Conservation (phyloP, 2,329 filamentous ascomycete species). For the Fusarium secorum region DNA sequence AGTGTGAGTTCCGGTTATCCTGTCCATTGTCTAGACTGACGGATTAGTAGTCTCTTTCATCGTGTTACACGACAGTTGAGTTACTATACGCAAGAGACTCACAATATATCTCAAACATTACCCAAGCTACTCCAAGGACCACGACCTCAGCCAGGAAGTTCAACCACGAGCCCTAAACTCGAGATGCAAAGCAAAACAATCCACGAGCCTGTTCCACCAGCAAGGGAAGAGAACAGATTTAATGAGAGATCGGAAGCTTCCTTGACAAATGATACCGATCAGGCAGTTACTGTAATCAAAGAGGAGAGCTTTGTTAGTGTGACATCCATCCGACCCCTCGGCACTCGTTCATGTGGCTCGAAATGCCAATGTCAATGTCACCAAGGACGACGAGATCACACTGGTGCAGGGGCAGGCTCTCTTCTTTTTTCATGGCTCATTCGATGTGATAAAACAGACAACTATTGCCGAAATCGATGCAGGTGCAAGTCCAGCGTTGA, state of each 20-base stretch:
- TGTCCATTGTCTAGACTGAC: neutral
- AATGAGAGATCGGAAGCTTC: fast-evolving
- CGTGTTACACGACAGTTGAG: neutral
- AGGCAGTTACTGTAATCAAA: fast-evolving
- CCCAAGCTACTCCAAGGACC: fast-evolving
- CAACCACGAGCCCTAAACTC: fast-evolving
- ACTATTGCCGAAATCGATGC: fast-evolving
- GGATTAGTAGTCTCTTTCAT: neutral
- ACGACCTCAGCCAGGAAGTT: fast-evolving
- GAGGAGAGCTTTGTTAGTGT: neutral
- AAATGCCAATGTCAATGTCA: slow-evolving; percentile 23
- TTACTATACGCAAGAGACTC: neutral
- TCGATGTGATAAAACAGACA: neutral
- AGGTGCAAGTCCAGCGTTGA: fast-evolving
- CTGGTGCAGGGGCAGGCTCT: neutral
- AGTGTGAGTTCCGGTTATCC: neutral
- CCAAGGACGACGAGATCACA: neutral
- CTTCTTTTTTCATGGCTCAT: slow-evolving; percentile 6
- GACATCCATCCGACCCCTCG: neutral
- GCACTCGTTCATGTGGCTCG: neutral
- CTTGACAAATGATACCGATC: fast-evolving
- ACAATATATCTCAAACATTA: fast-evolving
- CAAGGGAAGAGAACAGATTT: fast-evolving
- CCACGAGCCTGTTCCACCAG: fast-evolving
- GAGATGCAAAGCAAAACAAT: fast-evolving